Conservation (phyloP, 306 rosid genomes). For the Prunus campanulata region DNA sequence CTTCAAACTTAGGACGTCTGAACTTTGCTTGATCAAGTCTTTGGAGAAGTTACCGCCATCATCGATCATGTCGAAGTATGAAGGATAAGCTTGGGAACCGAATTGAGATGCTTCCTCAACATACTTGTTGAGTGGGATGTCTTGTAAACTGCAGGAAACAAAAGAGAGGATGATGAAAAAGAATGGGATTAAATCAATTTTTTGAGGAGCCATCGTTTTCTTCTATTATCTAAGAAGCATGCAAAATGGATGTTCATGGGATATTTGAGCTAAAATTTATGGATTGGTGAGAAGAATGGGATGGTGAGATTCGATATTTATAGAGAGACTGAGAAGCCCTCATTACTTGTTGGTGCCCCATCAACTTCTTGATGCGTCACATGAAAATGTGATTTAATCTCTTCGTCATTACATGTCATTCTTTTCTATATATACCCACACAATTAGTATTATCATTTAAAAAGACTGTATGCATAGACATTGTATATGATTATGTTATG, state of each 20-base stretch:
- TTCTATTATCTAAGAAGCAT: neutral
- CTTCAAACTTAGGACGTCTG: conserved; percentile 19
- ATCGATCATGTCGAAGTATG: conserved; percentile 19
- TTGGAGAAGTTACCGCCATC: conserved; percentile 25
- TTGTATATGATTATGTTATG: no score
- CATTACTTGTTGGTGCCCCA: neutral
- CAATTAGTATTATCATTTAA: no score
- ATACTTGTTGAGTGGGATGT: conserved; percentile 28
- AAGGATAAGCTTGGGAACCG: conserved; percentile 25
- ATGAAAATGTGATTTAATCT: no score
- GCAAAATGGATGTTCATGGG: neutral
- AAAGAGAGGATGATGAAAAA: conserved; percentile 24
- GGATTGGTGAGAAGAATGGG: neutral
- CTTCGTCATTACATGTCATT: no score
- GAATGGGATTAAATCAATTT: conserved; percentile 17
- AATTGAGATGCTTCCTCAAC: neutral
- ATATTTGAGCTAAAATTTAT: neutral
- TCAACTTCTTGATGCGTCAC: neutral
- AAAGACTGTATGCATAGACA: no score
- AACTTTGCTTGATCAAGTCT: conserved; percentile 32
- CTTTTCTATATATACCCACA: no score
- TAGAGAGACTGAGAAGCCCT: neutral
- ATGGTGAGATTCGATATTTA: neutral
- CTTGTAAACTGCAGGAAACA: conserved; percentile 33
- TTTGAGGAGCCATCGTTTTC: conserved; percentile 34